Conservation (phyloP, 768 basidiomycete genomes). For the Collybiopsis luxurians region DNA sequence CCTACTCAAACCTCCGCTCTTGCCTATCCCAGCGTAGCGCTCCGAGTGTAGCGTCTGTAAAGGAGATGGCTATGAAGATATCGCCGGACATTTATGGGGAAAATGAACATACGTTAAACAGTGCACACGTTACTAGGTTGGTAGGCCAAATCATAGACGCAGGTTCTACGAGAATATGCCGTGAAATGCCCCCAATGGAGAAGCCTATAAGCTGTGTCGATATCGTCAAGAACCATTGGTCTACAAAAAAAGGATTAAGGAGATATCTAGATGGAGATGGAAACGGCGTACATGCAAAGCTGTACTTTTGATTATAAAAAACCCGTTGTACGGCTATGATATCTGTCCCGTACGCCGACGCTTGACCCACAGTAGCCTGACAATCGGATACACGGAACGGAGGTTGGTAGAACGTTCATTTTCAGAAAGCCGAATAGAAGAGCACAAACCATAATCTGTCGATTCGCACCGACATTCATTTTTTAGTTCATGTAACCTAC, state of each 20-base stretch:
- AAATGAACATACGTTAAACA: background rate
- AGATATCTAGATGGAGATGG: background rate
- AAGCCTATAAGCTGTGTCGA: constrained; percentile 72
- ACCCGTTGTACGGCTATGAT: constrained; percentile 72
- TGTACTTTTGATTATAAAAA: constrained; percentile 58
- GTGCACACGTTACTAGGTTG: constrained; percentile 64
- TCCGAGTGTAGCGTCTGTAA: constrained; percentile 62
- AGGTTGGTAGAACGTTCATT: no score
- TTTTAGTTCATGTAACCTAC: background rate
- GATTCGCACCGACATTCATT: background rate
- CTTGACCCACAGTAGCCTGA: constrained; percentile 7
- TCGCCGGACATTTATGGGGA: background rate
- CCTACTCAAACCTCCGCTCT: constrained; percentile 50
- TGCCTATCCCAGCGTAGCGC: constrained; percentile 52
- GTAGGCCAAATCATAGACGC: constrained; percentile 77
- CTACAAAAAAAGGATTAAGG: constrained; percentile 19
- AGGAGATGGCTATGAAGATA: constrained; percentile 34
- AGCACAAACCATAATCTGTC: constrained; percentile 11
- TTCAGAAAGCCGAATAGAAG: background rate
- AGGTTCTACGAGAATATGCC: constrained; percentile 63
- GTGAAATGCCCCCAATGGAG: constrained; percentile 51
- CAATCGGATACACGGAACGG: background rate
- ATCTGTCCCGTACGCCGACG: constrained; percentile 59
- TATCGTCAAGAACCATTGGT: constrained; percentile 63
- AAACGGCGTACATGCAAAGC: constrained; percentile 39